Conservation (phyloP, 257 asterid genomes). For the Echites panduratus region DNA sequence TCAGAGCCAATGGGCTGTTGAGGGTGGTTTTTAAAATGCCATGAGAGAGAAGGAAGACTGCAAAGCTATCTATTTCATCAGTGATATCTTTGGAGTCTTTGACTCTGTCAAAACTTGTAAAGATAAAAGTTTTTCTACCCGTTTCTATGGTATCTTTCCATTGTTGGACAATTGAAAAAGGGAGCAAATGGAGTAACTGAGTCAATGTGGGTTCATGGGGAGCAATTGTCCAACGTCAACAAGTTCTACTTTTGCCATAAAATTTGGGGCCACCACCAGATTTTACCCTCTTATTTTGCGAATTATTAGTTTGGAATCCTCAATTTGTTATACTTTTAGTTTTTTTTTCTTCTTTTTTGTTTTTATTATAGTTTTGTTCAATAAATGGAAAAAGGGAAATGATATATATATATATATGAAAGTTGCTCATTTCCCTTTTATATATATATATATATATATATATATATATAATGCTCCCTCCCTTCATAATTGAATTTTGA, state of each 20-base stretch:
- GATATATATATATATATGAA: too few species aligned
- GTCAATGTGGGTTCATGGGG: constrained; percentile 32
- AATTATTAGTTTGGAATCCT: too few species aligned
- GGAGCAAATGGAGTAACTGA: constrained; percentile 22
- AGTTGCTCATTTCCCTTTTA: too few species aligned
- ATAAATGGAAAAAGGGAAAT: too few species aligned
- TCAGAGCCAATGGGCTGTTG: background rate
- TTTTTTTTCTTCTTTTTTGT: too few species aligned
- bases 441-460: too few species aligned
- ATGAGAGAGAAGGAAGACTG: background rate
- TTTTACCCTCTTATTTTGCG: background rate
- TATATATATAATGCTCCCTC: too few species aligned
- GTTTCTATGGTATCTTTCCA: background rate
- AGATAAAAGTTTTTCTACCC: constrained; percentile 8
- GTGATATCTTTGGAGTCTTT: constrained; percentile 7
- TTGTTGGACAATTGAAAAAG: constrained; percentile 7
- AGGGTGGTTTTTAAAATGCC: constrained; percentile 14
- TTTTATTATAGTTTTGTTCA: too few species aligned
- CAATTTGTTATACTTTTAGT: too few species aligned
- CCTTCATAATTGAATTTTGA: too few species aligned
- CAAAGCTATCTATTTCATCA: background rate
- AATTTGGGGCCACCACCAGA: constrained; percentile 16
- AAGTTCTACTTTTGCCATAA: constrained; percentile 16
- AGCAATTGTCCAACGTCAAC: constrained; percentile 21
- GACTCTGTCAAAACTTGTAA: constrained; percentile 41